Conservation (phyloP, 352 stramenopile species). For the Pythium sukuiense region DNA sequence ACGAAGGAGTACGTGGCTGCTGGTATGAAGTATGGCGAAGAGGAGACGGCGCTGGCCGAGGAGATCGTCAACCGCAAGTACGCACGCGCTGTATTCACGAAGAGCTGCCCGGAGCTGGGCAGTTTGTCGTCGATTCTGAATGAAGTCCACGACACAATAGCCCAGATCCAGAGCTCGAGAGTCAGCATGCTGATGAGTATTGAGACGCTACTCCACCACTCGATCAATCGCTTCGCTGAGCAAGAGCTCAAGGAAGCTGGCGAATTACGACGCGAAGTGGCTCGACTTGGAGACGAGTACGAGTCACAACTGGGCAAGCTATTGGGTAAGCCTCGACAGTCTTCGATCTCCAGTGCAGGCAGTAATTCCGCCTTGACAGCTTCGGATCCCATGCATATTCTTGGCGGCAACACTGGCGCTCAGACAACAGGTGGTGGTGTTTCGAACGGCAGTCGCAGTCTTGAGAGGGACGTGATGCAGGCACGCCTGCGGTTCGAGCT, state of each 20-base stretch:
- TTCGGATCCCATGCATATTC: slow-evolving; percentile 25
- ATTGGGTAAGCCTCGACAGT: slow-evolving; percentile 62
- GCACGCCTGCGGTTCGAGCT: slow-evolving; percentile 74
- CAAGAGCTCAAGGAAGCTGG: slow-evolving; percentile 74
- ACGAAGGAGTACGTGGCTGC: slow-evolving; percentile 78
- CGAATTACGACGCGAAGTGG: slow-evolving; percentile 71
- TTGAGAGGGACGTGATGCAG: slow-evolving; percentile 70
- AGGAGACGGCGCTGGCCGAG: slow-evolving; percentile 68
- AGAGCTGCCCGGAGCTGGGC: slow-evolving; percentile 64
- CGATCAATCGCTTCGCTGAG: slow-evolving; percentile 65
- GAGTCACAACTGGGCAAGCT: slow-evolving; percentile 79
- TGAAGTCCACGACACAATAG: slow-evolving; percentile 80
- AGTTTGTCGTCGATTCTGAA: slow-evolving; percentile 80
- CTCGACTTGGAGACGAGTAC: slow-evolving; percentile 74
- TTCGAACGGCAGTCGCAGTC: slow-evolving; percentile 19
- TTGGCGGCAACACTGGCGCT: slow-evolving; percentile 13
- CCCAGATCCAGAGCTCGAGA: slow-evolving; percentile 78
- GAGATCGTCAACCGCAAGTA: slow-evolving; percentile 81
- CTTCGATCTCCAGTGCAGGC: slow-evolving; percentile 11
- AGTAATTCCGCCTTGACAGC: slow-evolving; percentile 17
- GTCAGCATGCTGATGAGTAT: slow-evolving; percentile 84
- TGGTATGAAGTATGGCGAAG: slow-evolving; percentile 63
- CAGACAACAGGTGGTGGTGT: slow-evolving; percentile 3
- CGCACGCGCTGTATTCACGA: slow-evolving; percentile 83
- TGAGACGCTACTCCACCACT: slow-evolving; percentile 69